A percentile compares a stretch with the other conserved stretches of the same genome.
These are phyloP conservation scores for Monotropa hypopitys DNA, from an alignment of 179 eudicot species.

Conservation along the genomic window DNA sequence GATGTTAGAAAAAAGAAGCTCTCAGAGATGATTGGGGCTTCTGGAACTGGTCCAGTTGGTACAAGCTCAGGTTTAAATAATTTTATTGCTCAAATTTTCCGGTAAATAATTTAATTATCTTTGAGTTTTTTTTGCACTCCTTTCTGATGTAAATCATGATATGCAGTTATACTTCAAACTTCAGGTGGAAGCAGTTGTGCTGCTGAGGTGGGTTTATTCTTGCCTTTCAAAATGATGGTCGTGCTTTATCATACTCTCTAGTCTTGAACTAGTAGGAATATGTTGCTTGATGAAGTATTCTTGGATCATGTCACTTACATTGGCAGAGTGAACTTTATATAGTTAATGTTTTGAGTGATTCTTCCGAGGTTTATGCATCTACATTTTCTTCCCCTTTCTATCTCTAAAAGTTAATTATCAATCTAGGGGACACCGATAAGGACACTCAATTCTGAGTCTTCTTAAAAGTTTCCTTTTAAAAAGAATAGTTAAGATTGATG, in stretches of 20 bases:
- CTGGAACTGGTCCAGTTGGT: constrained; percentile 39
- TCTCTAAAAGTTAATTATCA: background rate
- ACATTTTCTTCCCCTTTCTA: background rate
- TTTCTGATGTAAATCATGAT: constrained; percentile 6
- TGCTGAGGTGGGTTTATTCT: constrained; percentile 39
- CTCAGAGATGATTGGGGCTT: constrained; percentile 85
- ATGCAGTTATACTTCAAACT: constrained; percentile 41
- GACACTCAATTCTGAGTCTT: background rate
- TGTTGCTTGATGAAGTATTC: background rate
- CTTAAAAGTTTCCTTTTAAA: background rate
- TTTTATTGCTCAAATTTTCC: constrained; percentile 1
- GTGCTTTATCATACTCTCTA: background rate
- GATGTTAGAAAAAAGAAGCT: constrained; percentile 91
- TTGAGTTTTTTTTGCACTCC: background rate
- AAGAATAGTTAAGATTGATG: background rate
- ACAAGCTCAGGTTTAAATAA: constrained; percentile 49
- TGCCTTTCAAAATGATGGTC: background rate
- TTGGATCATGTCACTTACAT: background rate
- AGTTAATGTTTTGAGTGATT: background rate
- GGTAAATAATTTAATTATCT: background rate
- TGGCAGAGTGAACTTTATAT: background rate
- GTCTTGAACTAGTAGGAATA: background rate
- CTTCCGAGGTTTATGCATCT: background rate
- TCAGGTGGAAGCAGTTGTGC: constrained; percentile 44
- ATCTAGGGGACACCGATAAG: background rate